phyloP scores from a whole-genome alignment of 2,329 filamentous ascomycete genomes.

The Fragosphaeria purpurea region DNA sequence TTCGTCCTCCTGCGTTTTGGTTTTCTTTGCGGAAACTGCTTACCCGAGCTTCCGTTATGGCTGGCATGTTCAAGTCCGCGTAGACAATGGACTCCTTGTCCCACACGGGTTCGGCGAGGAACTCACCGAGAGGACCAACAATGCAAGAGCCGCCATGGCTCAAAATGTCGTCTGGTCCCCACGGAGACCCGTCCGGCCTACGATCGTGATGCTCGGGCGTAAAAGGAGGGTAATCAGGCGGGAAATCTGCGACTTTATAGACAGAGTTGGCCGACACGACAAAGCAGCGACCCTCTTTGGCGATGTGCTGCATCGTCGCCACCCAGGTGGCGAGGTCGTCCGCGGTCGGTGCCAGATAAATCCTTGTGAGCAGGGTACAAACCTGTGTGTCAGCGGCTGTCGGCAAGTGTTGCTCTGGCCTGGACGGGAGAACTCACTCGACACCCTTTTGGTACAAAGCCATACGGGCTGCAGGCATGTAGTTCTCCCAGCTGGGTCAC shows the following conservation, averaged over 20 bases:
- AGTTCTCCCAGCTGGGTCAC: slow-evolving; percentile 27
- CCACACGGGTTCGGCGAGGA: slow-evolving; percentile 28
- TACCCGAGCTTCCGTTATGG: slow-evolving; percentile 28
- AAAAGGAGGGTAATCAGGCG: slow-evolving; percentile 31
- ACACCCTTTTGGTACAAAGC: slow-evolving; percentile 31
- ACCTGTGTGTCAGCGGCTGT: background rate
- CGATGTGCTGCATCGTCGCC: slow-evolving; percentile 33
- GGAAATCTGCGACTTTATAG: slow-evolving; percentile 31
- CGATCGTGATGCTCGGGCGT: slow-evolving; percentile 26
- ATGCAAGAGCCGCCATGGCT: slow-evolving; percentile 31
- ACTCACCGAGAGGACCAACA: slow-evolving; percentile 28
- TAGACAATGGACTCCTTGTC: slow-evolving; percentile 29
- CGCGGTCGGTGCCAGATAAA: slow-evolving; percentile 23
- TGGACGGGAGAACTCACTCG: slow-evolving; percentile 21
- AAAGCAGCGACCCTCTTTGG: slow-evolving; percentile 34
- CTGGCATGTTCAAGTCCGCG: slow-evolving; percentile 24
- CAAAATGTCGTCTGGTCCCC: slow-evolving; percentile 27
- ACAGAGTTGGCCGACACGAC: slow-evolving; percentile 31
- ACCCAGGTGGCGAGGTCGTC: slow-evolving; percentile 26
- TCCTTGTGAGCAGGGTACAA: slow-evolving; percentile 12
- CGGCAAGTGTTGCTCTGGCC: background rate
- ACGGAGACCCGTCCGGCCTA: slow-evolving; percentile 25
- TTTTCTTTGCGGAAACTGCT: slow-evolving; percentile 5
- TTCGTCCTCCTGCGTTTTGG: background rate
- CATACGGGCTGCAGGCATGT: slow-evolving; percentile 32